Percentiles rank a stretch among this genome's conserved stretches.
Evolutionary conservation across 768 basidiomycete genomes (phyloP).

Genomic region (Candolleomyces eurysporus): DNA sequence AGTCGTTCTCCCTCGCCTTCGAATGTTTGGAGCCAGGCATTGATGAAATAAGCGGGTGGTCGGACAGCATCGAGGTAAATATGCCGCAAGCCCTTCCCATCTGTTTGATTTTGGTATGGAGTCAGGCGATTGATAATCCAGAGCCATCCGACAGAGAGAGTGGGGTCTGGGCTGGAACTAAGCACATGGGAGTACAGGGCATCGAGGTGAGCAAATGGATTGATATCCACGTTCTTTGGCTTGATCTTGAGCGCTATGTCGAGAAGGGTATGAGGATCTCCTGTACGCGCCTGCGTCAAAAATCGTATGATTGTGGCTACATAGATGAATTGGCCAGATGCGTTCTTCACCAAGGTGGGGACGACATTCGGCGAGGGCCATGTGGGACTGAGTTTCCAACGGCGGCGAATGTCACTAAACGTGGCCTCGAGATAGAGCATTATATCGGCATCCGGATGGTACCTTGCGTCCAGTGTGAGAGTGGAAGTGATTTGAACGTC

Average conservation of each 20-base stretch:
- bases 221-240: not conserved
- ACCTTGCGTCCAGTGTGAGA: not conserved
- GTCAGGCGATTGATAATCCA: not conserved
- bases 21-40: not conserved
- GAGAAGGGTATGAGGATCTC: not conserved
- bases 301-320: slow-evolving; percentile 13
- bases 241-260: not conserved
- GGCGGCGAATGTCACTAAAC: not conserved
- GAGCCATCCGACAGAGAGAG: not conserved
- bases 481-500: too few species aligned
- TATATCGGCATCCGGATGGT: slow-evolving; percentile 3
- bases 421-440: not conserved
- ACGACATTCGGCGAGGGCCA: slow-evolving; percentile 1
- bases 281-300: not conserved
- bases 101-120: too few species aligned
- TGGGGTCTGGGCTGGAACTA: not conserved
- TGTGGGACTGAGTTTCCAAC: slow-evolving; percentile 1
- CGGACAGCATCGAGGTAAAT: too few species aligned
- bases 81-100: too few species aligned
- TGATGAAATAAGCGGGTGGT: not conserved
- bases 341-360: not conserved
- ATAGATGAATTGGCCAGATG: slow-evolving; percentile 17
- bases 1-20: not conserved
- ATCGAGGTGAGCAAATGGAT: not conserved
- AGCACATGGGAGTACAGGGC: not conserved